Evolutionary conservation across 768 basidiomycete genomes (phyloP), one percentile per base, ranked within the genome.

Genomic region (Termitomyces sp.): DNA sequence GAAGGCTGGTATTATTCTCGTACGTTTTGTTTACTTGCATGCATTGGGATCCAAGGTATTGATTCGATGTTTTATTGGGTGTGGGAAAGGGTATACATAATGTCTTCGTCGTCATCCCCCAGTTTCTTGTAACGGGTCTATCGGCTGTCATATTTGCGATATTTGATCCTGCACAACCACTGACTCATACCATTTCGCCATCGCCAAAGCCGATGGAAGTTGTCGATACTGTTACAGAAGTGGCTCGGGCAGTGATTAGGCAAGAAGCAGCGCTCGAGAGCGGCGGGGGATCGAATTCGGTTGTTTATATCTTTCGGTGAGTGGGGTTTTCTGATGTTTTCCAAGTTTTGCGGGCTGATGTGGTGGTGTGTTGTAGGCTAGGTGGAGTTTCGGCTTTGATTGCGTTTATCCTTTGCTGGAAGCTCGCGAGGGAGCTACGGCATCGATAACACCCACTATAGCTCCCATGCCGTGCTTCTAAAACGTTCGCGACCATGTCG

Each of bases 101-200:
- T 65, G 82, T 97, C 57, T 96, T 90, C 70, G 76, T 98, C 59
- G 96, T 98, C 57, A 73, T 97, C 7, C 96, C 96, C 0, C 96
- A 98, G 66, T 95, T 98, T 71, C 78, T 98, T 40, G 88, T 95
- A 32, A 95, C 91, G 0, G 93, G 86, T 23, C 69, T 98, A 5
- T 85, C 93, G 0, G 84, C 94, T 10, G 73, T 95, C 59, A 79
- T 98, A 45, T 97, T 98, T 65, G 90, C 89, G 16, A 70, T 97
- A 5, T 77, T 94, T 58, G 94, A 96, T 58, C 86, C 89, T 0
- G 66, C 72, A 25, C 82, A 78, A 73, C 69, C 27, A 58, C 59
- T 61, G 40, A 21, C 51, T 14, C 54, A 58, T 35, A 47, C 53
- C 0, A 17, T 50, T 12, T 56, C 53, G 3, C 50, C 56, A 6